Evolutionary conservation across 352 stramenopile species (phyloP), one percentile per base, ranked within the genome.

Genomic region (Phytophthora lateralis): DNA sequence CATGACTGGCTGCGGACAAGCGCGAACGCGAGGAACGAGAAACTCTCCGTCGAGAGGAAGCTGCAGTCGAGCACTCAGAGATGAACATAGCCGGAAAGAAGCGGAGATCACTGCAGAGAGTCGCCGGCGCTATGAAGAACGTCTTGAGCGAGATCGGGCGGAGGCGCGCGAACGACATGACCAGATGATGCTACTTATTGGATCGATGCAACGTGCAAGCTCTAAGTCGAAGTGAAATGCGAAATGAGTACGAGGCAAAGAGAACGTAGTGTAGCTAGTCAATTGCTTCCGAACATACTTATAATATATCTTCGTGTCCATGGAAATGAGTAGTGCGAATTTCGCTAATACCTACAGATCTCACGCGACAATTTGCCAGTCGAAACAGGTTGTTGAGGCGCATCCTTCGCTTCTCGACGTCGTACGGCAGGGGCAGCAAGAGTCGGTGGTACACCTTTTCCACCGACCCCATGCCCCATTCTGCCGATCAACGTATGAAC

Each of bases 321-420:
- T 55, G 32, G 3, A 55, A 55, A 21, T 55, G 32, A 11, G 47
- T 55, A 7, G 32, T 44, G n/a, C 47, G 9, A 11, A 55, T 55
- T 24, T 55, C 4, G 32, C n/a, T 55, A 1, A 55, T 55, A 15
- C 32, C 49, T 29, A 56, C 21, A 8, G 15, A 27, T 15, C 48
- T 29, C 5, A 35, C 30, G 4, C 30, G 30, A 35, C 2, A 35
- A 11, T 35, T 35, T n/a, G 41, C 8, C 0, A 46, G 20, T 26
- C 41, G 2, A 6, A 46, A 46, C 8, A 46, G 18, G 20, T 46
- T 46, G 2, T 46, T 6, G 0, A 46, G 20, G 8, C 41, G n/a
- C 20, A 1, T 0, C 15, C 29, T 6, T 8, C 41, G 41, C 15
- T 46, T 46, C 0, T 29, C 0, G 2, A 30, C 14, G 41, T 46